These are phyloP conservation scores for Aschersonia sp. DNA, from an alignment of 2,329 filamentous ascomycete species.

Conservation along the genomic window DNA sequence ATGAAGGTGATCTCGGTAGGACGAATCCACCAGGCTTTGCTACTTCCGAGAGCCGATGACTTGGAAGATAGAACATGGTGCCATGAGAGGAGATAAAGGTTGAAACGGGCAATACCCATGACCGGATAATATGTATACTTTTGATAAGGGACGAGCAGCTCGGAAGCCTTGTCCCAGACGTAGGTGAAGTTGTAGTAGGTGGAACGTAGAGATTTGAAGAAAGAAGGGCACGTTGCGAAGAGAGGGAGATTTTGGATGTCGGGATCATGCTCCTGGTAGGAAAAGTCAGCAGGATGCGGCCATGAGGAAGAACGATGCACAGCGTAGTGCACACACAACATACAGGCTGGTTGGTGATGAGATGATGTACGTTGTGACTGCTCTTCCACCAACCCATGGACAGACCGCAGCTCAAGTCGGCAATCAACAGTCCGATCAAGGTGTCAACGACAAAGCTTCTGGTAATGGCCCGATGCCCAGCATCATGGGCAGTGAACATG, in stretches of 20 bases:
- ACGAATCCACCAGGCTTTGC: slow-evolving; percentile 51
- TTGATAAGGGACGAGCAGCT: slow-evolving; percentile 45
- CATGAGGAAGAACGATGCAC: background rate
- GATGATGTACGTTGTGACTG: slow-evolving; percentile 54
- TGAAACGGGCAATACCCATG: slow-evolving; percentile 56
- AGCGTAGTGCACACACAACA: background rate
- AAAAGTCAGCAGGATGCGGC: background rate
- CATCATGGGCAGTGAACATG: slow-evolving; percentile 55
- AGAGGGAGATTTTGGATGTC: slow-evolving; percentile 55
- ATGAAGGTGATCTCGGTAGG: slow-evolving; percentile 51
- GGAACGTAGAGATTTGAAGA: slow-evolving; percentile 48
- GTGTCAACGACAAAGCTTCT: slow-evolving; percentile 43
- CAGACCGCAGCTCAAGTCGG: slow-evolving; percentile 50
- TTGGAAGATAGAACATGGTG: slow-evolving; percentile 43
- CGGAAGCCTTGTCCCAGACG: slow-evolving; percentile 45
- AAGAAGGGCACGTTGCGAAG: slow-evolving; percentile 51
- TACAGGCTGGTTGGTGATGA: slow-evolving; percentile 48
- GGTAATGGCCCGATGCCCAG: slow-evolving; percentile 49
- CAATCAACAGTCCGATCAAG: slow-evolving; percentile 46
- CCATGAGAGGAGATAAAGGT: slow-evolving; percentile 56
- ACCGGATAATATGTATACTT: slow-evolving; percentile 55
- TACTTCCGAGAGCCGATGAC: slow-evolving; percentile 38
- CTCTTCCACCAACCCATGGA: slow-evolving; percentile 59
- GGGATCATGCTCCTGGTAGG: slow-evolving; percentile 35
- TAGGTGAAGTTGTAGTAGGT: slow-evolving; percentile 54